Percentiles rank a stretch among this genome's conserved stretches.
phyloP scores from a whole-genome alignment of 2,329 filamentous ascomycete genomes.

The Aspergillus sp. region DNA sequence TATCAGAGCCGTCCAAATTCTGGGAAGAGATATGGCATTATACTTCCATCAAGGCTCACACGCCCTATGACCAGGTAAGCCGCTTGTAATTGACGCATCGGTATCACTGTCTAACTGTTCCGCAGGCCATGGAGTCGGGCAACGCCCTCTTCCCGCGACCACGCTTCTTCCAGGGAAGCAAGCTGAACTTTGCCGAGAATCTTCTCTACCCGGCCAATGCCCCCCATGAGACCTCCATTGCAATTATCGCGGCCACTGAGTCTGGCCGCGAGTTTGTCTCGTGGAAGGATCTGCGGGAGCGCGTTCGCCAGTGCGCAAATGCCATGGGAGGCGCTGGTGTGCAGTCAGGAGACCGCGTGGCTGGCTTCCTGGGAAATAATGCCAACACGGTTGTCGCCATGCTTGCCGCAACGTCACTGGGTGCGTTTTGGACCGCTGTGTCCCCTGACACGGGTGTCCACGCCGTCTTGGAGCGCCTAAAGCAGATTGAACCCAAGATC shows the following conservation, averaged over 20 bases:
- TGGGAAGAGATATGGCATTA: slow-evolving; percentile 83
- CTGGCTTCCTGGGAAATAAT: slow-evolving; percentile 80
- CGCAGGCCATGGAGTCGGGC: slow-evolving; percentile 57
- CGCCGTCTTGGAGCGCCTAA: slow-evolving; percentile 77
- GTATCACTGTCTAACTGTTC: neutral
- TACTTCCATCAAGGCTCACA: slow-evolving; percentile 63
- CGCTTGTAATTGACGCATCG: neutral
- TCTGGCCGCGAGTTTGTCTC: slow-evolving; percentile 54
- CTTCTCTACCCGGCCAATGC: slow-evolving; percentile 65
- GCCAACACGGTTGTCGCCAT: slow-evolving; percentile 78
- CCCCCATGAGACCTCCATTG: slow-evolving; percentile 50
- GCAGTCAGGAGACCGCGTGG: slow-evolving; percentile 51
- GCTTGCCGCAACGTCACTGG: slow-evolving; percentile 71
- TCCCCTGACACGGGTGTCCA: slow-evolving; percentile 88
- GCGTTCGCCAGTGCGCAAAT: slow-evolving; percentile 63
- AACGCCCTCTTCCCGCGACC: slow-evolving; percentile 77
- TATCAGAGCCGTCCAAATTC: slow-evolving; percentile 63
- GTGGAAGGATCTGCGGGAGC: slow-evolving; percentile 72
- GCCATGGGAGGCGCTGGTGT: slow-evolving; percentile 61
- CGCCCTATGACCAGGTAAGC: slow-evolving; percentile 39
- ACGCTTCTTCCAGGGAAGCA: slow-evolving; percentile 69
- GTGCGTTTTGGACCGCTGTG: slow-evolving; percentile 86
- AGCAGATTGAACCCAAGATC: slow-evolving; percentile 73
- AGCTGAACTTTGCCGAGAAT: slow-evolving; percentile 91
- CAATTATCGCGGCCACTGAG: slow-evolving; percentile 77